phyloP scores from a whole-genome alignment of 1,284 basidiomycete genomes.

The Fomes fomentarius region DNA sequence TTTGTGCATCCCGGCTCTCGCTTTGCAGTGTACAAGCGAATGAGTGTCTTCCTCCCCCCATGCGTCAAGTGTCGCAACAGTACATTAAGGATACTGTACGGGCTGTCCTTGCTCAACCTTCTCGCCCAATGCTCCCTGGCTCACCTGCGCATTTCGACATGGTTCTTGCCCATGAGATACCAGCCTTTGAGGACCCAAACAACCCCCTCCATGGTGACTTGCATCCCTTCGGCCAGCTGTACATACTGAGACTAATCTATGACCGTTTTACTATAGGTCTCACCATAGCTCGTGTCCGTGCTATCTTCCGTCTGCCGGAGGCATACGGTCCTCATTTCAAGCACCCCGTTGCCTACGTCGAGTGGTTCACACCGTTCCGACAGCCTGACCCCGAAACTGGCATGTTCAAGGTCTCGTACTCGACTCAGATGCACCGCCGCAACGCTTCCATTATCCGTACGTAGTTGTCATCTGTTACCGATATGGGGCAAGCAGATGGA shows the following conservation, averaged over 20 bases:
- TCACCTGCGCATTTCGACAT: conserved; percentile 7
- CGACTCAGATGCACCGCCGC: conserved; percentile 12
- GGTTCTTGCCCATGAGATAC: neutral
- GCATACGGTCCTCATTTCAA: neutral
- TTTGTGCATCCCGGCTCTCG: neutral
- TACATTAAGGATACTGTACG: conserved; percentile 9
- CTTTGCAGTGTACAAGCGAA: conserved; percentile 5
- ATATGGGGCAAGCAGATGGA: conserved; percentile 14
- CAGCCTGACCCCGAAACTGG: conserved; percentile 5
- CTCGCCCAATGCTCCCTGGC: neutral
- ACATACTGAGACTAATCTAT: too few relatives aligned
- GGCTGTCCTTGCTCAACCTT: neutral
- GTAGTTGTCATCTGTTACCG: conserved; percentile 22
- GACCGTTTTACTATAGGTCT: conserved; percentile 13
- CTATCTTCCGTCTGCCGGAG: conserved; percentile 13
- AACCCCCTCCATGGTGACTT: too few relatives aligned
- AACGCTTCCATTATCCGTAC: conserved; percentile 21
- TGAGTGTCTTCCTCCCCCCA: conserved; percentile 3
- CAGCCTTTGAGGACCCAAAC: too few relatives aligned
- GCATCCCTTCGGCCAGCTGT: too few relatives aligned
- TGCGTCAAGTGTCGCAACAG: conserved; percentile 1
- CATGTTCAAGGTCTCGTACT: conserved; percentile 22
- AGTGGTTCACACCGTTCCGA: conserved; percentile 29
- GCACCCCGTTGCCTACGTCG: conserved; percentile 26
- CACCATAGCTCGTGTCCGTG: conserved; percentile 20